Evolutionary conservation across 352 stramenopile genomes (phyloP).

Genomic region (Salisapilia sapeloensis): DNA sequence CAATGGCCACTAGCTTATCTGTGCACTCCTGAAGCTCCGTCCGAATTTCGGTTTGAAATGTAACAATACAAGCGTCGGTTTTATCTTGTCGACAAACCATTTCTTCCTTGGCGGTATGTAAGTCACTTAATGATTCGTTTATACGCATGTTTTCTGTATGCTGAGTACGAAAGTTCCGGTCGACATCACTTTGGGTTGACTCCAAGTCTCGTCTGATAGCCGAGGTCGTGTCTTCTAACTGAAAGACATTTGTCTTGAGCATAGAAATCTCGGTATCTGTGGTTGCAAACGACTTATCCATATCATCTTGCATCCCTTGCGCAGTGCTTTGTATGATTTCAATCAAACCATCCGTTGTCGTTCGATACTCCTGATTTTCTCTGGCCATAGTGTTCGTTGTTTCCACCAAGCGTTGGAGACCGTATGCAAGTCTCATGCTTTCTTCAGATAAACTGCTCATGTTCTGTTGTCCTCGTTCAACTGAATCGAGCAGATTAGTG

Average conservation of each 20-base stretch:
- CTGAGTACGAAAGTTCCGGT: constrained; percentile 33
- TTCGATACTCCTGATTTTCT: constrained; percentile 27
- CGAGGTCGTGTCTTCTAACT: constrained; percentile 49
- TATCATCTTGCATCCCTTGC: constrained; percentile 15
- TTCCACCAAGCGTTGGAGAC: constrained; percentile 36
- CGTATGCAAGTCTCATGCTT: constrained; percentile 49
- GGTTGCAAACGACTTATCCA: constrained; percentile 27
- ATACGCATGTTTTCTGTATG: constrained; percentile 34
- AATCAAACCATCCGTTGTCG: constrained; percentile 17
- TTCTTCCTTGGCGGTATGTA: constrained; percentile 30
- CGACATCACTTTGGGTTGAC: constrained; percentile 30
- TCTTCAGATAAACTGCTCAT: constrained; percentile 58
- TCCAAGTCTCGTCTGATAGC: constrained; percentile 37
- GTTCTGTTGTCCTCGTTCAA: constrained; percentile 37
- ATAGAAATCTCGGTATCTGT: constrained; percentile 41
- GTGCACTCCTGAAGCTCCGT: constrained; percentile 54
- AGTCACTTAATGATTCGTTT: constrained; percentile 13
- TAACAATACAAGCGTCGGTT: constrained; percentile 44
- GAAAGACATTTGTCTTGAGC: constrained; percentile 63
- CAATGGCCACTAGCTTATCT: constrained; percentile 36
- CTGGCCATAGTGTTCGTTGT: constrained; percentile 20
- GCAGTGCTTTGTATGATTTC: constrained; percentile 17
- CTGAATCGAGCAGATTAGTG: constrained; percentile 39
- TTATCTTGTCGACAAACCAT: constrained; percentile 30
- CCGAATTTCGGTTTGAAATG: constrained; percentile 48